Evolutionary conservation across 805 yeast species (phyloP).

Genomic region (Suhomyces prunicola): DNA sequence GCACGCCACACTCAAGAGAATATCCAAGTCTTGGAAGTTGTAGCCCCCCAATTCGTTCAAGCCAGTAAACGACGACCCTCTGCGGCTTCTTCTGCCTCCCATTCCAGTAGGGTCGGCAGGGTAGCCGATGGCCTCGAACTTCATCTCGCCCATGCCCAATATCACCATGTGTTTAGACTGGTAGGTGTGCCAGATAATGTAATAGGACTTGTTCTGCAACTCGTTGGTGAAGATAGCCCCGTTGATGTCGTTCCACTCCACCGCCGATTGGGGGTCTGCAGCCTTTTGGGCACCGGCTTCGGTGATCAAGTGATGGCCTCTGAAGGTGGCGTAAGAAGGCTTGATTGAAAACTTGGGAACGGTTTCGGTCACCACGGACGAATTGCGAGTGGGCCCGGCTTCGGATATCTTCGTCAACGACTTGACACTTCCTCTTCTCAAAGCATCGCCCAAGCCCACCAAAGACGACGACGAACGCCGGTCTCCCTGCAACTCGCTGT

Average conservation of each 20-base stretch:
- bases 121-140: constrained; percentile 21
- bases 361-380: constrained; percentile 22
- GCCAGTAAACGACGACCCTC: constrained; percentile 38
- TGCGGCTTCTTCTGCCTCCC: constrained; percentile 17
- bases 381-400: constrained; percentile 16
- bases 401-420: constrained; percentile 22
- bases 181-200: constrained; percentile 30
- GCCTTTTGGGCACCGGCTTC: not conserved
- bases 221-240: constrained; percentile 42
- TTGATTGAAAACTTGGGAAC: constrained; percentile 33
- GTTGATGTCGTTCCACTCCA: constrained; percentile 15
- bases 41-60: constrained; percentile 39
- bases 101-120: constrained; percentile 12
- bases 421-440: constrained; percentile 19
- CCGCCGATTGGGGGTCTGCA: not conserved
- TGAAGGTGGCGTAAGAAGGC: constrained; percentile 17
- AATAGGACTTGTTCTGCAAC: constrained; percentile 34
- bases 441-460: constrained; percentile 24
- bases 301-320: not conserved
- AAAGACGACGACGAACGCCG: constrained; percentile 32
- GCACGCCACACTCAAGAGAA: constrained; percentile 29
- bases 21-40: constrained; percentile 39
- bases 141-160: constrained; percentile 36
- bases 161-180: constrained; percentile 16
- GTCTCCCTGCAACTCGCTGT: constrained; percentile 30